Percentiles rank a stretch among this genome's conserved stretches.
These are phyloP conservation scores for Zymoseptoria passerinii DNA, from an alignment of 2,329 filamentous ascomycete species.

Conservation along the genomic window DNA sequence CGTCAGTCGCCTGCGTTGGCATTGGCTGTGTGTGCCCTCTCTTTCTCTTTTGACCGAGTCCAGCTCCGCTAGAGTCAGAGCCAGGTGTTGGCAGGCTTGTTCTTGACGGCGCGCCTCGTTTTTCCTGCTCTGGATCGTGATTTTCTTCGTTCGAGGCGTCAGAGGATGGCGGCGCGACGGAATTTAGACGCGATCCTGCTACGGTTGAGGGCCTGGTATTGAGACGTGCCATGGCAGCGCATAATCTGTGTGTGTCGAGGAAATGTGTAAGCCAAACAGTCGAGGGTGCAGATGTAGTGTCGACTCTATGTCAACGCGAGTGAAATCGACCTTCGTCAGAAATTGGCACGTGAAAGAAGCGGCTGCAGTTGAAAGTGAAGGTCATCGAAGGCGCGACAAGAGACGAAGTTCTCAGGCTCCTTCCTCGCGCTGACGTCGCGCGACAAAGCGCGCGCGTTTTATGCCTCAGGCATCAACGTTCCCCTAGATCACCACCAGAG, in stretches of 20 bases:
- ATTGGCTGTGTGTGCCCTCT: slow-evolving; percentile 1
- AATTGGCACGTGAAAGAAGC: neutral
- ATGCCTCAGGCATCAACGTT: neutral
- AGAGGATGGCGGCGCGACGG: slow-evolving; percentile 9
- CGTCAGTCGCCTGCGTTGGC: slow-evolving; percentile 10
- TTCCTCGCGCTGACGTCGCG: no score
- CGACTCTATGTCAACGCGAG: neutral
- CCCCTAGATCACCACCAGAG: no score
- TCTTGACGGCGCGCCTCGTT: slow-evolving; percentile 13
- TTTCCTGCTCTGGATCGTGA: slow-evolving; percentile 18
- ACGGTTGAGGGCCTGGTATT: slow-evolving; percentile 13
- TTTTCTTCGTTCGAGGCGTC: slow-evolving; percentile 40
- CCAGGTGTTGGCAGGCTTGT: slow-evolving; percentile 30
- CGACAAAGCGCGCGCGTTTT: no score
- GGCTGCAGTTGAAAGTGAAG: neutral
- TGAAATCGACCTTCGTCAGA: neutral
- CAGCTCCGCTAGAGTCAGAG: slow-evolving; percentile 19
- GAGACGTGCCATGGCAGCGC: slow-evolving; percentile 16
- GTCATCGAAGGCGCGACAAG: neutral
- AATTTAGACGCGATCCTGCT: slow-evolving; percentile 8
- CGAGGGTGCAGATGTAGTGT: neutral
- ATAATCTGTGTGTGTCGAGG: neutral
- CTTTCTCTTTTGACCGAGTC: slow-evolving; percentile 18
- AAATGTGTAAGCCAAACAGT: neutral
- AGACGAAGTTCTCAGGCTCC: no score